Evolutionary conservation across 441 rosid species (phyloP), one percentile per base, ranked within the genome.

Genomic region (Oxalis stricta): DNA sequence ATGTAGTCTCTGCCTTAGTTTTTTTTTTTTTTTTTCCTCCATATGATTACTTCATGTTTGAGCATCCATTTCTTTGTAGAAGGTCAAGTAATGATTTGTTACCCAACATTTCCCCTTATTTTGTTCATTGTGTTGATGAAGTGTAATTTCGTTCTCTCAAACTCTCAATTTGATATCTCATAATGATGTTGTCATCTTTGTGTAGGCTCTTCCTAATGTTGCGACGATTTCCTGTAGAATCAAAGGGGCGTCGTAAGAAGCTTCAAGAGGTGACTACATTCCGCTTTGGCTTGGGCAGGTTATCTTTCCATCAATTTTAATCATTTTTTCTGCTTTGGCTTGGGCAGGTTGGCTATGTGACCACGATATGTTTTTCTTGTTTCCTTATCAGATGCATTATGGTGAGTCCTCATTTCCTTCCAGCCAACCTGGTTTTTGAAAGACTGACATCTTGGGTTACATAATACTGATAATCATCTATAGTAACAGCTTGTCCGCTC

Each of bases 201-300:
- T 42, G 62, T 70, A 84, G 97, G 72, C 79, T 88, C 35, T 84
- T 88, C 68, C 36, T 88, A 52, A 88, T 84, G 97, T 60, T 88
- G 76, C 84, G 71, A 72, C 82, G 85, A 4, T 88, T 88, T 57
- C 97, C 97, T 40, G 84, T 84, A 15, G 95, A 88, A 72, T 88
- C 97, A 39, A 84, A 77, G 68, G 95, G 97, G 24, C 66, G 93
- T 21, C 81, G 83, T 44, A 88, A 88, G 68, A 88, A 88, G 64
- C 67, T 88, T 49, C 87, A 84, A 47, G 97, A 88, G 83, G 95
- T 84, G 43, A 54, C 43, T 28, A 34, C 50, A 45, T 54, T n/a
- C 22, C 49, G 17, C 7, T 43, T 32, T 43, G 35, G 10, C 23
- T 7, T 29, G 31, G 17, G n/a, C 10, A 23, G 14, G 33, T 37